Base-by-base conservation (phyloP, 1,284 basidiomycete species). In the Lentinus polychrous region DNA sequence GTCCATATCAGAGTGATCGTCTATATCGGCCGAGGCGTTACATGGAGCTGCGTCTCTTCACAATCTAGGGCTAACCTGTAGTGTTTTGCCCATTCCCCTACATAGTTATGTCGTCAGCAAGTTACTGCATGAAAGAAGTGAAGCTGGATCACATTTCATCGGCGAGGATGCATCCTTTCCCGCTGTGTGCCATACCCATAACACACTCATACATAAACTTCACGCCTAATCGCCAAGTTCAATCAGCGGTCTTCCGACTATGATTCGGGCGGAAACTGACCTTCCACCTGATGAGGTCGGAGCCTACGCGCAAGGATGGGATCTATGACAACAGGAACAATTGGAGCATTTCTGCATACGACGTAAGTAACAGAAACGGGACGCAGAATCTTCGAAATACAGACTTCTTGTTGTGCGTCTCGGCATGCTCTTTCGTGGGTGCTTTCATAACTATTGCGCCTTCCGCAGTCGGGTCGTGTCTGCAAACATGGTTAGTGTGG, bases 131-230 rank as follows among this genome's bases (percentile, higher is more conserved):
- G 27, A 27, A 27, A 10, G 27, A 32, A 52, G 49, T 14, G 34
- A n/a, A 32, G 46, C 46, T 23, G 60, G 72, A 49, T 50, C n/a
- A 89, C 91, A 96, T 95, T 60, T 99, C 95, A 66, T 99, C 96
- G 1, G 95, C 96, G 23, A 99, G 75, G 53, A 99, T 98, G 58
- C 91, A 95, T 1, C 96, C 96, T 56, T 91, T 78, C 6, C 86
- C 86, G 63, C 94, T 90, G 52, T 91, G 86, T 57, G 85, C 88
- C 64, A 98, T 74, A 7, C 94, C 94, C 91, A 97, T 97, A 17
- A 95, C 89, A 56, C 88, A 91, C 63, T 95, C 91, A 64, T 99
- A 99, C 73, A 99, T 74, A 65, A 99, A 99, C 63, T 83, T 77
- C 34, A 90, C 76, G 37, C 88, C 86, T 86, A 50, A 32, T 17